phyloP scores from a whole-genome alignment of 371 early-diverging fungal genomes.

The Actinomucor elegans region DNA sequence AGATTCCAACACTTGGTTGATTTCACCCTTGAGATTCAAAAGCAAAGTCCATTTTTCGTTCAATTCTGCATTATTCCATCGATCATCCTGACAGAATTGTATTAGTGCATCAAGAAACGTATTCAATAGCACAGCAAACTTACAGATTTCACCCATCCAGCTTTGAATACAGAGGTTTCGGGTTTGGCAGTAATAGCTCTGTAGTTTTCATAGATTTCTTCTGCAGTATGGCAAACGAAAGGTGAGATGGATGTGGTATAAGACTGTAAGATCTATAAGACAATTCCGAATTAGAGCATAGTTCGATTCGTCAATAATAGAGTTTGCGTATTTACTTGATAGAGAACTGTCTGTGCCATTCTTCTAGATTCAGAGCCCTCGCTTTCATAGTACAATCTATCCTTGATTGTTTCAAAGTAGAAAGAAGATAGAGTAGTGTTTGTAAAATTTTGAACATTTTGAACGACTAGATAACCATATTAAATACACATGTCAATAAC shows the following conservation, averaged over 20 bases:
- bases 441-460: constrained; percentile 69
- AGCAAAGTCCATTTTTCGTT: constrained; percentile 59
- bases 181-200: constrained; percentile 39
- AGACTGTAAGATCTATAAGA: constrained; percentile 53
- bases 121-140: background rate
- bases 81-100: constrained; percentile 22
- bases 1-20: constrained; percentile 67
- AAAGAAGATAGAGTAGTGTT: constrained; percentile 73
- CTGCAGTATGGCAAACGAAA: constrained; percentile 72
- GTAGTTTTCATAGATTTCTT: constrained; percentile 77
- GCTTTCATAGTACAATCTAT: constrained; percentile 73
- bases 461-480: constrained; percentile 43
- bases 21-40: constrained; percentile 57
- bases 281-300: background rate
- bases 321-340: constrained; percentile 61
- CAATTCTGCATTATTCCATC: constrained; percentile 55
- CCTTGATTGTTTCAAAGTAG: constrained; percentile 86
- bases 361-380: constrained; percentile 42
- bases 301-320: no score
- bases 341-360: constrained; percentile 71
- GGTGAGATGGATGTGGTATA: constrained; percentile 70
- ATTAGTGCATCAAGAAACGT: background rate
- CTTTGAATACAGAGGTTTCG: constrained; percentile 62
- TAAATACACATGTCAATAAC: no score
- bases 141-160: constrained; percentile 60